Evolutionary conservation across 2,329 filamentous ascomycete species (phyloP), one percentile per base, ranked within the genome.

Genomic region (Coleophoma cylindrospora): DNA sequence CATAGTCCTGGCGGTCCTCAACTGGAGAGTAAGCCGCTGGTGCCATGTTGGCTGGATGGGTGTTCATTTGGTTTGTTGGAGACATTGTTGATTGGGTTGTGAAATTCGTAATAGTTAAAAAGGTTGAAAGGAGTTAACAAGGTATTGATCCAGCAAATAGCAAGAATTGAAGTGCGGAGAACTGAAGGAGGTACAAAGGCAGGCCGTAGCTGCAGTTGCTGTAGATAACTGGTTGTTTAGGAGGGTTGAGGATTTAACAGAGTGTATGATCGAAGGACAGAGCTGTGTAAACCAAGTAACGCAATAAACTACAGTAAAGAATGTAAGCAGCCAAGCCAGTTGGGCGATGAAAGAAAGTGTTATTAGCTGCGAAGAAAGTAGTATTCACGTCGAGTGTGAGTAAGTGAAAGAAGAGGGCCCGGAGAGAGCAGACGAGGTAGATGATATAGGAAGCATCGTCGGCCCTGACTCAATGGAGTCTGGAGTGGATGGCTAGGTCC

Each of bases 1-100:
- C 75, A 60, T 78, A 81, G 17, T 80, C 79, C 55, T 82, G 79
- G 54, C 79, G 76, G 53, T 78, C 75, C 62, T 83, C 80, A 49
- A 75, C 74, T 19, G 73, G 56, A 41, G 59, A 56, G 52, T 63
- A 64, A 54, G 52, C 58, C 43, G 63, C 56, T 37, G 52, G 58
- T 17, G 54, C 59, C 56, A 59, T 57, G 50, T 61, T 59, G 51
- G 56, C 52, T 11, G 61, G 57, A 32, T 40, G 41, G 51, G 60
- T 66, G 47, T 65, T 66, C 64, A 66, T 65, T 50, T 62, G 63
- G 48, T 57, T 62, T 50, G 48, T 58, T 57, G 59, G 54, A 61
- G 63, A 63, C 64, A 66, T 66, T 49, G 56, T 57, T 37, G 43
- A 52, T 54, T 59, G 53, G 54, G 61, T 56, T 27, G 7, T 27